These are phyloP conservation scores for Caryopteris hybrid DNA, from an alignment of 305 asterid species.

Conservation along the genomic window DNA sequence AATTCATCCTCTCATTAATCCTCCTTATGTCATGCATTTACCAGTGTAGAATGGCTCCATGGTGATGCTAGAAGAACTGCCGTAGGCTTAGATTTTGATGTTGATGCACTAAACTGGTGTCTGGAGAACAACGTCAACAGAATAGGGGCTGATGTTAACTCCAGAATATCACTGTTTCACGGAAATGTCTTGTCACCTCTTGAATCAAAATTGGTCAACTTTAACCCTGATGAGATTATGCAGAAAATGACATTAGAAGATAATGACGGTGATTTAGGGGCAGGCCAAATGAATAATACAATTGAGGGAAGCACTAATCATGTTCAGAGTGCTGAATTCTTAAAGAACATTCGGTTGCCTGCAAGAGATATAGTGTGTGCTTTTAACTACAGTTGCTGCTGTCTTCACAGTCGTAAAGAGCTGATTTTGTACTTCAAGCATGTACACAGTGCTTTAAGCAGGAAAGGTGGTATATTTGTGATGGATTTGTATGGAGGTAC, in stretches of 20 bases:
- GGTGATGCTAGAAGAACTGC: slow-evolving; percentile 87
- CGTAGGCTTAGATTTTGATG: slow-evolving; percentile 82
- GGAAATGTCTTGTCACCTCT: slow-evolving; percentile 87
- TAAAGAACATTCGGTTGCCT: slow-evolving; percentile 54
- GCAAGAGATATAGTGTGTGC: slow-evolving; percentile 93
- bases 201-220: slow-evolving; percentile 55
- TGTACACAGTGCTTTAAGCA: slow-evolving; percentile 45
- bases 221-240: slow-evolving; percentile 29
- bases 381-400: slow-evolving; percentile 94
- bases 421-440: slow-evolving; percentile 76
- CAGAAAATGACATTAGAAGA: slow-evolving; percentile 37
- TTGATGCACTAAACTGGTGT: slow-evolving; percentile 86
- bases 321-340: slow-evolving; percentile 20
- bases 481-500: slow-evolving; percentile 96
- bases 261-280: slow-evolving; percentile 27
- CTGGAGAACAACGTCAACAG: slow-evolving; percentile 68
- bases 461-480: slow-evolving; percentile 78
- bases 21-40: slow-evolving; percentile 22
- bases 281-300: too few species aligned
- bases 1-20: slow-evolving; percentile 3
- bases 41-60: slow-evolving; percentile 84
- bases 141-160: slow-evolving; percentile 58
- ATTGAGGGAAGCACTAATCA: slow-evolving; percentile 15
- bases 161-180: slow-evolving; percentile 67
- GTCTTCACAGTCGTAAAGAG: slow-evolving; percentile 81